A percentile compares a stretch with the other conserved stretches of the same genome.
These are phyloP conservation scores for Pseudocercospora macadamiae DNA, from an alignment of 2,329 filamentous ascomycete genomes.

Conservation along the genomic window DNA sequence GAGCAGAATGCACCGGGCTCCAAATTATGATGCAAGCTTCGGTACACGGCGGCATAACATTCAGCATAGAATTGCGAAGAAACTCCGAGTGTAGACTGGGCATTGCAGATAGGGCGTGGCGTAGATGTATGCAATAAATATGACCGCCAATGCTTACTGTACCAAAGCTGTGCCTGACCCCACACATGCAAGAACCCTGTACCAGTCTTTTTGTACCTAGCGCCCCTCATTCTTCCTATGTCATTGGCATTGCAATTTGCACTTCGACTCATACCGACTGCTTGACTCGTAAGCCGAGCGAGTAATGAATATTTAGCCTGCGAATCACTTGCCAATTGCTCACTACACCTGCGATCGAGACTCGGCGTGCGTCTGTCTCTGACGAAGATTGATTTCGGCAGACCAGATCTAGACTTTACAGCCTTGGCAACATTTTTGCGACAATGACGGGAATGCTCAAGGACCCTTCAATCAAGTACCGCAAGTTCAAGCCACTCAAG, in stretches of 20 bases:
- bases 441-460: constrained; percentile 52
- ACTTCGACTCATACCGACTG: constrained; percentile 8
- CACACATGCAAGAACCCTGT: too few species aligned
- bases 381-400: too few species aligned
- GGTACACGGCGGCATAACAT: neutral
- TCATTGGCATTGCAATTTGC: constrained; percentile 6
- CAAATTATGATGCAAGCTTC: constrained; percentile 23
- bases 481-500: constrained; percentile 66
- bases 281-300: neutral
- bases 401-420: neutral
- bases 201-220: too few species aligned
- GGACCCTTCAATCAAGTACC: constrained; percentile 68
- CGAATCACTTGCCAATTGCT: too few species aligned
- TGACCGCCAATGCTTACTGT: too few species aligned
- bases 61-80: too few species aligned
- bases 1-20: constrained; percentile 19
- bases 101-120: neutral
- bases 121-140: too few species aligned
- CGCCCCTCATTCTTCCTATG: neutral
- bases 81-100: neutral
- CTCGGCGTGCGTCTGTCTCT: too few species aligned
- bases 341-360: too few species aligned
- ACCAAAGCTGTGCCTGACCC: too few species aligned
- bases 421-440: neutral
- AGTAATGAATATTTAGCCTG: too few species aligned